Percentiles rank a stretch among this genome's conserved stretches.
phyloP scores from a whole-genome alignment of 768 basidiomycete species.

The Dacryopinax primogenitus region DNA sequence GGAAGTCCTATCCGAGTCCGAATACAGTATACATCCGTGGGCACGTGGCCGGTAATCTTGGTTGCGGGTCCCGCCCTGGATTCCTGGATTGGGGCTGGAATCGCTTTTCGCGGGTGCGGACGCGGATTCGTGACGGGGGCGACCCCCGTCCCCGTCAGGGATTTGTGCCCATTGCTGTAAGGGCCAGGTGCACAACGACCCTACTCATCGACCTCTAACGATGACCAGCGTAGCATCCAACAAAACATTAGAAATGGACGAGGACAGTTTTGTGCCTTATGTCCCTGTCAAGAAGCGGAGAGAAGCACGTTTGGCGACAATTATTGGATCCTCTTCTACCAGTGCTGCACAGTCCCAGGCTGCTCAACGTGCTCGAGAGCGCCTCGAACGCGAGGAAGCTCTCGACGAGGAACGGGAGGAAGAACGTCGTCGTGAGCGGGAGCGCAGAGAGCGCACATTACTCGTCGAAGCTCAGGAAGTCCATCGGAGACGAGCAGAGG shows the following conservation, averaged over 20 bases:
- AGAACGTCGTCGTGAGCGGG: slow-evolving; percentile 57
- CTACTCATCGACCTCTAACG: not conserved
- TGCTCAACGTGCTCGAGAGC: slow-evolving; percentile 38
- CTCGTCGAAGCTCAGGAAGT: slow-evolving; percentile 93
- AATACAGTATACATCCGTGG: not conserved
- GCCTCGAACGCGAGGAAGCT: slow-evolving; percentile 36
- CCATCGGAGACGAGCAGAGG: slow-evolving; percentile 63
- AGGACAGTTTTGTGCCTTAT: slow-evolving; percentile 64
- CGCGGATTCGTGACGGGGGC: not conserved
- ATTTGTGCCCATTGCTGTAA: not conserved
- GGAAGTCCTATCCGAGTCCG: not conserved
- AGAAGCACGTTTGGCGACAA: slow-evolving; percentile 63
- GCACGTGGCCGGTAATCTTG: not conserved
- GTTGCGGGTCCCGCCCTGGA: no score
- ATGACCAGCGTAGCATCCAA: not conserved
- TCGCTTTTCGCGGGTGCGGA: not conserved
- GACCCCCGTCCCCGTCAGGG: not conserved
- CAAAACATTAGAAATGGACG: slow-evolving; percentile 25
- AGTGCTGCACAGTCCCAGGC: slow-evolving; percentile 41
- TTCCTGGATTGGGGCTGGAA: not conserved
- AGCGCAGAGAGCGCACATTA: slow-evolving; percentile 73
- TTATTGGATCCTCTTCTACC: slow-evolving; percentile 38
- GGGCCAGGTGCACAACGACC: not conserved
- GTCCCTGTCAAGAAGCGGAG: slow-evolving; percentile 76
- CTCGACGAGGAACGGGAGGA: slow-evolving; percentile 71